Evolutionary conservation across 306 rosid genomes (phyloP).

Genomic region (Purshia tridentata): DNA sequence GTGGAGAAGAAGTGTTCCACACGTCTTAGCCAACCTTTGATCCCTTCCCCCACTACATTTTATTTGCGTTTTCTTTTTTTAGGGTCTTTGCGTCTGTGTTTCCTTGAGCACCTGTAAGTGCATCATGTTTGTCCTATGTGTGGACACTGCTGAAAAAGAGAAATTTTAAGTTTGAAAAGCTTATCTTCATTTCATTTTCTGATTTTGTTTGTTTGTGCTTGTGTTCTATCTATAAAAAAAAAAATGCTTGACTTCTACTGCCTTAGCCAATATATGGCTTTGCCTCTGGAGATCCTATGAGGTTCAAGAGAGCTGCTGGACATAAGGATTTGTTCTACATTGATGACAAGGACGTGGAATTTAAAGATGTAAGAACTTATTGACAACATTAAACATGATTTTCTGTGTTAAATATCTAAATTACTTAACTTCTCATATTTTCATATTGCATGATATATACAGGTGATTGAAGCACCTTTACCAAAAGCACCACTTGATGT

Average conservation of each 20-base stretch:
- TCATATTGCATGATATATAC: slow-evolving; percentile 24
- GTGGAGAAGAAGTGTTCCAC: not conserved
- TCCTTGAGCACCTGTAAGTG: not conserved
- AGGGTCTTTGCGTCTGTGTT: not conserved
- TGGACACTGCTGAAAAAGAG: not conserved
- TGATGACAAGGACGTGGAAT: slow-evolving; percentile 87
- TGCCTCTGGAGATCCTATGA: slow-evolving; percentile 63
- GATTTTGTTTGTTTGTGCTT: slow-evolving; percentile 2
- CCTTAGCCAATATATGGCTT: slow-evolving; percentile 83
- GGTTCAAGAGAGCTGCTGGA: slow-evolving; percentile 82
- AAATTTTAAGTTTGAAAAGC: not conserved
- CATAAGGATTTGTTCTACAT: slow-evolving; percentile 87
- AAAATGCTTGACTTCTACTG: not conserved
- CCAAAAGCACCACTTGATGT: slow-evolving; percentile 79
- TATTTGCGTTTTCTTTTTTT: not conserved
- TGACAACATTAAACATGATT: slow-evolving; percentile 26
- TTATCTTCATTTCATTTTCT: slow-evolving; percentile 1
- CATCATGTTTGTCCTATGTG: not conserved
- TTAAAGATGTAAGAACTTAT: slow-evolving; percentile 69
- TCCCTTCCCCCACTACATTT: no score
- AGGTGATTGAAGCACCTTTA: slow-evolving; percentile 72
- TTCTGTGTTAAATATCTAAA: slow-evolving; percentile 15
- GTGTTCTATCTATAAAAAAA: not conserved
- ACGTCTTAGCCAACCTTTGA: not conserved
- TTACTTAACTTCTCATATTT: slow-evolving; percentile 23